Evolutionary conservation across 257 asterid genomes (phyloP), one percentile per base, ranked within the genome.

Genomic region (Solanum pimpinellifolium): DNA sequence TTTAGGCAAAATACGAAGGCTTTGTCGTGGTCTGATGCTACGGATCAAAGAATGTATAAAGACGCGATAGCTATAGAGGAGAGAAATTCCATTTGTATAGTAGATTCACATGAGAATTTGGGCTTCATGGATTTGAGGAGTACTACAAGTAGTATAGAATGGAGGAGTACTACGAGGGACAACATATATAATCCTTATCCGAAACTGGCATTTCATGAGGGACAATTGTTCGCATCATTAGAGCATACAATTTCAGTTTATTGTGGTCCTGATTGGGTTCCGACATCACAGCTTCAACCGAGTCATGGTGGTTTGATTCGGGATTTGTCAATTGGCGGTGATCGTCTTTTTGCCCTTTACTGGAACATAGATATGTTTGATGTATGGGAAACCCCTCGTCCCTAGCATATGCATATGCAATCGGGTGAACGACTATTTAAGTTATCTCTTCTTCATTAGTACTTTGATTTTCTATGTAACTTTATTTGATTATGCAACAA

Each of bases 71-170:
- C 95, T 0, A 94, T 52, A 52, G 62, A 52, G 62, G 62, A 52
- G 62, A 52, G 62, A 15, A 52, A 52, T 52, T 52, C 23, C 0
- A 18, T 59, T 59, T 59, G 66, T 35, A 97, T 96, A 9, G 98
- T 94, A 88, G 94, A 95, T 33, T 97, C 93, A 88, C 96, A 92
- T 52, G 88, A 93, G 98, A 72, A 98, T 94, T 56, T 95, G 93
- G 99, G 99, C 85, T 96, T 95, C 42, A 93, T 94, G 94, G 98
- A 96, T 87, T 86, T 94, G 90, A 93, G 98, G 86, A 89, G 92
- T 20, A 37, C 89, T 2, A 83, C 92, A 95, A 98, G 91, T 7
- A 21, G 69, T 60, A n/a, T 60, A 60, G n/a, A 21, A 20, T 60
- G 69, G 69, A 60, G 29, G 23, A 21, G n/a, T 56, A 1, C 25